Conservation (phyloP, 441 rosid species). For the Capsella rubella region DNA sequence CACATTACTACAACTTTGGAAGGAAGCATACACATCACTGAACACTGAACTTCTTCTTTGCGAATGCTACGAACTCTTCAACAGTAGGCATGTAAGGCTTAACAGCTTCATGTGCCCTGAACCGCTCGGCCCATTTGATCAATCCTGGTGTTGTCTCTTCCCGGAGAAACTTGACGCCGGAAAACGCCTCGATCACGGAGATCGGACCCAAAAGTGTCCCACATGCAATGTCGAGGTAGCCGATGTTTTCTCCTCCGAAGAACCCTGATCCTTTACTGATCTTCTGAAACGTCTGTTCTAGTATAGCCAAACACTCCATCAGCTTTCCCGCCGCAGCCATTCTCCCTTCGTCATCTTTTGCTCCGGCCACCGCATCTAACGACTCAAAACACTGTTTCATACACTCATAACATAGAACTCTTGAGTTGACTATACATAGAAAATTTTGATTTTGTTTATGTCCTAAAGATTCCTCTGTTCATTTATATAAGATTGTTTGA, state of each 20-base stretch:
- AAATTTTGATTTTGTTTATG: background rate
- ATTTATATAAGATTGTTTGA: too few species aligned
- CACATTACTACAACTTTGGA: background rate
- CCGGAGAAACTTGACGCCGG: slow-evolving; percentile 46
- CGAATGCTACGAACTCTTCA: slow-evolving; percentile 59
- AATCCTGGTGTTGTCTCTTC: slow-evolving; percentile 56
- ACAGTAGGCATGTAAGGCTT: slow-evolving; percentile 66
- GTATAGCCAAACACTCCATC: slow-evolving; percentile 49
- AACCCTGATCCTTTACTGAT: slow-evolving; percentile 65
- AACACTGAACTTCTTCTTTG: slow-evolving; percentile 31
- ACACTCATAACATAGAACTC: background rate
- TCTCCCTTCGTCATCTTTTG: slow-evolving; percentile 52
- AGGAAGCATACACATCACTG: slow-evolving; percentile 12
- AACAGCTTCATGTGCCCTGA: slow-evolving; percentile 61
- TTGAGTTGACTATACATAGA: background rate
- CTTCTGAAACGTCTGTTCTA: slow-evolving; percentile 61
- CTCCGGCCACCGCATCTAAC: slow-evolving; percentile 57
- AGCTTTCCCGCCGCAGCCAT: slow-evolving; percentile 47
- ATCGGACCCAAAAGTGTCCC: slow-evolving; percentile 63
- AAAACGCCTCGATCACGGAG: slow-evolving; percentile 51
- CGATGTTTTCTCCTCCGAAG: slow-evolving; percentile 74
- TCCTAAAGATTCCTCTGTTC: background rate
- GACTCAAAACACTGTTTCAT: slow-evolving; percentile 27
- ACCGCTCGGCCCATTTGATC: slow-evolving; percentile 58
- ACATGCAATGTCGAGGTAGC: slow-evolving; percentile 70